phyloP scores from a whole-genome alignment of 768 basidiomycete genomes.

The Mrakia gelida region DNA sequence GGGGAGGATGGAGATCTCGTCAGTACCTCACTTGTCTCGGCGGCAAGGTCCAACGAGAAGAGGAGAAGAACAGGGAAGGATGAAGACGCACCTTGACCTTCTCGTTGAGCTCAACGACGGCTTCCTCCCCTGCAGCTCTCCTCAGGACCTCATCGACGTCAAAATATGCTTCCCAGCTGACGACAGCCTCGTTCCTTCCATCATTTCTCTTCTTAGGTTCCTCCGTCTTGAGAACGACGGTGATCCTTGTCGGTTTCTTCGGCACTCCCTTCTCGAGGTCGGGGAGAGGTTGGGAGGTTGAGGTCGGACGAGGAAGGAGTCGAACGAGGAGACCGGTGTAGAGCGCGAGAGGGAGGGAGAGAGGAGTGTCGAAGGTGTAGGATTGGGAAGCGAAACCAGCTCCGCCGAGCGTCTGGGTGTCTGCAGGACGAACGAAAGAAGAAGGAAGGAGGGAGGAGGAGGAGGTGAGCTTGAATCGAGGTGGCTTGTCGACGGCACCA shows the following conservation, averaged over 20 bases:
- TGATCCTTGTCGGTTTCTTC: slow-evolving; percentile 34
- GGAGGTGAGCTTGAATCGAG: slow-evolving; percentile 19
- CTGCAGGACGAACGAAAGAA: slow-evolving; percentile 32
- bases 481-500: not conserved
- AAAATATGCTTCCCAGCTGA: slow-evolving; percentile 40
- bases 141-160: not conserved
- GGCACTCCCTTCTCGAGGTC: not conserved
- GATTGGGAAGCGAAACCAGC: slow-evolving; percentile 48
- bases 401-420: slow-evolving; percentile 46
- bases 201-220: slow-evolving; percentile 34
- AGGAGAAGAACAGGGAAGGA: slow-evolving; percentile 32
- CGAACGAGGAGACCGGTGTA: slow-evolving; percentile 31
- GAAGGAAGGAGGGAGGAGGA: not conserved
- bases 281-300: slow-evolving; percentile 24
- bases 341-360: slow-evolving; percentile 35
- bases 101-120: not conserved
- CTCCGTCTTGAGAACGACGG: slow-evolving; percentile 42
- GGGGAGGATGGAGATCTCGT: not conserved
- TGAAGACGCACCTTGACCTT: slow-evolving; percentile 6
- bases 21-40: not conserved
- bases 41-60: not conserved
- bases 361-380: slow-evolving; percentile 40
- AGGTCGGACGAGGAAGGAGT: slow-evolving; percentile 16
- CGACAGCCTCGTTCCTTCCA: slow-evolving; percentile 36
- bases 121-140: not conserved